Base-by-base conservation (phyloP, 345 rosid genomes). In the Excoecaria agallocha region DNA sequence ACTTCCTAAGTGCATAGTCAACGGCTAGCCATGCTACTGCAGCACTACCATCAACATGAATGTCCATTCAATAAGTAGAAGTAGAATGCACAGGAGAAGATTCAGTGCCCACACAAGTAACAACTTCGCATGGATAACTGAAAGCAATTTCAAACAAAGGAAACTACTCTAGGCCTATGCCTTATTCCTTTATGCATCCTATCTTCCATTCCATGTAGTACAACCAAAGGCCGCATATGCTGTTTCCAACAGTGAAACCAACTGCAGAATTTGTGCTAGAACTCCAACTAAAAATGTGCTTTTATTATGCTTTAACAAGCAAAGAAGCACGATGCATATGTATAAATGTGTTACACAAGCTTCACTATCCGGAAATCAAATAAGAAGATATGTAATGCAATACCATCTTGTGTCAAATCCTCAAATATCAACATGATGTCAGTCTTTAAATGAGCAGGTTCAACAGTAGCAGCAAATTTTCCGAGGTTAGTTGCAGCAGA, bases 351-450 rank as follows among this genome's bases (percentile, higher is more conserved):
- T 10, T 6, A 30, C 38, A 8, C 24, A 16, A 30, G 3, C 15
- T n/a, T 61, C 38, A 1, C 25, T 50, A 10, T 35, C 24, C 63
- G 51, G 54, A 3, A 12, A 57, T 15, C n/a, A 66, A 50, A 68
- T 12, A 10, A 25, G 72, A 8, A 68, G 6, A 7, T 30, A 19
- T 52, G 5, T 10, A 24, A 54, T 54, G 46, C 80, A 62, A 51
- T 89, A 94, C 98, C 97, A 88, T 94, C 98, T 56, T 92, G 98
- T 19, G 97, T 94, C 73, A 94, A 90, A 79, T 94, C 97, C 67
- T 94, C 97, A 78, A 91, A 94, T 81, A 92, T 88, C 38, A 94
- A 82, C 94, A 94, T 91, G 78, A 92, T 80, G 45, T 94, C 97
- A 48, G 89, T 71, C 83, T 91, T 94, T 88, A 94, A 83, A 88